Conservation (phyloP, 139 green algal genomes). For the Chlorella sp. region DNA sequence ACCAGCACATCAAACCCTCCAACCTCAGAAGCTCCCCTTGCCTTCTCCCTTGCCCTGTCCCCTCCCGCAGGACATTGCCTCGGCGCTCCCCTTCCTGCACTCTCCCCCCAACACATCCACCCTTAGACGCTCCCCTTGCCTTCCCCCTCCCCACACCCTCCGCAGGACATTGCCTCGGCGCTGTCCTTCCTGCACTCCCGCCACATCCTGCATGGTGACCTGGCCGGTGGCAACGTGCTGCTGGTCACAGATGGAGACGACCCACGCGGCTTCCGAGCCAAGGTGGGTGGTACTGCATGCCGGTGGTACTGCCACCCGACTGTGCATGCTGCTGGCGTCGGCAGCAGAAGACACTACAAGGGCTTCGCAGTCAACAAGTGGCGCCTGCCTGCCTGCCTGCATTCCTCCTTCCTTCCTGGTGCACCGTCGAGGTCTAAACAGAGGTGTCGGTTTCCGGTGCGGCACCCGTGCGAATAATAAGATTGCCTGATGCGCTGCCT, state of each 20-base stretch:
- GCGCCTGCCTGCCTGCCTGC: not conserved
- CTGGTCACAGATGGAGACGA: constrained; percentile 31
- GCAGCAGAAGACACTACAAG: not conserved
- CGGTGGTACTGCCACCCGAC: not conserved
- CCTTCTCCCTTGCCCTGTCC: not conserved
- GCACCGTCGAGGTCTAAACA: too few species aligned
- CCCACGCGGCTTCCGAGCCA: constrained; percentile 57
- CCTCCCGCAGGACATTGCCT: constrained; percentile 59
- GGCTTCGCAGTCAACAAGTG: too few species aligned
- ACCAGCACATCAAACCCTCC: too few species aligned
- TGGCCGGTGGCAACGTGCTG: constrained; percentile 67
- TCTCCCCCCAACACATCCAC: constrained; percentile 22
- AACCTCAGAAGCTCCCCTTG: not conserved
- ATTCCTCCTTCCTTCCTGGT: not conserved
- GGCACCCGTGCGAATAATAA: too few species aligned
- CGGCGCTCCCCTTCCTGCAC: constrained; percentile 70
- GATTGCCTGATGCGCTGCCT: too few species aligned
- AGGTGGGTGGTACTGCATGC: constrained; percentile 50
- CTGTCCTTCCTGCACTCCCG: constrained; percentile 67
- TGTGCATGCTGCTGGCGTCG: not conserved
- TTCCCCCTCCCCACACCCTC: not conserved
- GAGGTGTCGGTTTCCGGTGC: too few species aligned
- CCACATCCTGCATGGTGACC: constrained; percentile 70
- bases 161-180: constrained; percentile 61
- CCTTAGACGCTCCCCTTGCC: not conserved